Percentiles rank a stretch among this genome's conserved stretches.
Evolutionary conservation across 108 stramenopile genomes (phyloP).

Genomic region (Parietichytrium sp.): DNA sequence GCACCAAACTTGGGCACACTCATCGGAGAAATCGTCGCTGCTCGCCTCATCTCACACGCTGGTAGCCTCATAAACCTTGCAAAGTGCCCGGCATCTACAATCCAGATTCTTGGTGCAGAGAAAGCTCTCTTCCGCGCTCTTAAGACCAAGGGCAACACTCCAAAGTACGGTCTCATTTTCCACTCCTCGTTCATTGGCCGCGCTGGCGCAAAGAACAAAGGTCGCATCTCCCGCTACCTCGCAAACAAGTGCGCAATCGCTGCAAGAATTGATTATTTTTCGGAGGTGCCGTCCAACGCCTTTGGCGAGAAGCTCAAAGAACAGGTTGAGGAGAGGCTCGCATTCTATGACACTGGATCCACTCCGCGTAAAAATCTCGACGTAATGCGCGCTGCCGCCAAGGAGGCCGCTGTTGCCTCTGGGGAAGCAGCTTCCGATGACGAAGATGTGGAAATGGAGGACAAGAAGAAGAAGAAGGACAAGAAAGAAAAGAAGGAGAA

Average conservation of each 20-base stretch:
- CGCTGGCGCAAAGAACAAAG: constrained; percentile 99
- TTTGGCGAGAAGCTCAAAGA: constrained; percentile 95
- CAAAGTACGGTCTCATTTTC: constrained; percentile 99
- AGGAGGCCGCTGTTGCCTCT: constrained; percentile 61
- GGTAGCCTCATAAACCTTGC: constrained; percentile 95
- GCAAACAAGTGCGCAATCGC: constrained; percentile 99
- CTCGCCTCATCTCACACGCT: constrained; percentile 96
- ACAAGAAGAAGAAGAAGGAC: constrained; percentile 51
- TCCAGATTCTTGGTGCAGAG: constrained; percentile 99
- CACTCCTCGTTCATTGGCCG: constrained; percentile 97
- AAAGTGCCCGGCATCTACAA: constrained; percentile 98
- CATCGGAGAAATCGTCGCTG: constrained; percentile 97
- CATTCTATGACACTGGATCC: constrained; percentile 94
- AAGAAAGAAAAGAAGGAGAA: constrained; percentile 55
- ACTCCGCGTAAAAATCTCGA: constrained; percentile 95
- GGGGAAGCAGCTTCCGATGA: constrained; percentile 48
- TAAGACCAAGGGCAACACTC: constrained; percentile 99
- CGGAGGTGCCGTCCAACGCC: constrained; percentile 79
- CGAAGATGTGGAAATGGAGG: background rate
- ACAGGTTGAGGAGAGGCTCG: constrained; percentile 97
- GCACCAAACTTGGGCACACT: constrained; percentile 95
- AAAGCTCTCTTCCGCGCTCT: constrained; percentile 99
- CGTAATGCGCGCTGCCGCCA: constrained; percentile 91
- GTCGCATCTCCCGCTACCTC: constrained; percentile 94
- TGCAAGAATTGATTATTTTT: constrained; percentile 94